These are phyloP conservation scores for Ophioceras dolichostomum DNA, from an alignment of 2,329 filamentous ascomycete genomes.

Conservation along the genomic window DNA sequence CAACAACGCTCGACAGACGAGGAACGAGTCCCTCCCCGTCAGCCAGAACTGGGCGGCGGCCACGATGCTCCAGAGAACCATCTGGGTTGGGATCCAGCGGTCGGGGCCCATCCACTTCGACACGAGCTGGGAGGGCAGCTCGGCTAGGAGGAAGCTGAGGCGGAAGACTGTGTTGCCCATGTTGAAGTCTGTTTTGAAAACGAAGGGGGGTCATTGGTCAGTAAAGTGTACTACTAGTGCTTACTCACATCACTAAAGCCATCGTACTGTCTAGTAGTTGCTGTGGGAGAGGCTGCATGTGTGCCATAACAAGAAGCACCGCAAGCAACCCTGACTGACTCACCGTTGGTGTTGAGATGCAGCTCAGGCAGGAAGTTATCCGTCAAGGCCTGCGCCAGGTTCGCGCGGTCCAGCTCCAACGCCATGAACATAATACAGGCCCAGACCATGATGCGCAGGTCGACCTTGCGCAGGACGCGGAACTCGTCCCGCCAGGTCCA, in stretches of 20 bases:
- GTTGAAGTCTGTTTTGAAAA: slow-evolving; percentile 25
- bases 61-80: slow-evolving; percentile 42
- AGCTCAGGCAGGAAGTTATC: slow-evolving; percentile 34
- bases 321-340: no score
- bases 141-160: slow-evolving; percentile 37
- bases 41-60: slow-evolving; percentile 33
- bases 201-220: no score
- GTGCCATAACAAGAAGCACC: no score
- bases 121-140: slow-evolving; percentile 49
- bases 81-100: slow-evolving; percentile 47
- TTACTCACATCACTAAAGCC: no score
- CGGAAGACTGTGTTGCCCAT: slow-evolving; percentile 36
- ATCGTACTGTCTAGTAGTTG: no score
- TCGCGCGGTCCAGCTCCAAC: slow-evolving; percentile 36
- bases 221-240: no score
- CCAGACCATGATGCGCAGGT: slow-evolving; percentile 28
- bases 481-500: slow-evolving; percentile 29
- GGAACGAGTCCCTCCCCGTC: slow-evolving; percentile 22
- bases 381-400: slow-evolving; percentile 31
- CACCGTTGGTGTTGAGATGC: slow-evolving; percentile 30
- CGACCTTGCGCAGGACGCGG: slow-evolving; percentile 30
- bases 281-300: no score
- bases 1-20: slow-evolving; percentile 23
- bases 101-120: slow-evolving; percentile 46
- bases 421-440: slow-evolving; percentile 35